phyloP scores from a whole-genome alignment of 306 rosid genomes.

The Arachis hypogaea region DNA sequence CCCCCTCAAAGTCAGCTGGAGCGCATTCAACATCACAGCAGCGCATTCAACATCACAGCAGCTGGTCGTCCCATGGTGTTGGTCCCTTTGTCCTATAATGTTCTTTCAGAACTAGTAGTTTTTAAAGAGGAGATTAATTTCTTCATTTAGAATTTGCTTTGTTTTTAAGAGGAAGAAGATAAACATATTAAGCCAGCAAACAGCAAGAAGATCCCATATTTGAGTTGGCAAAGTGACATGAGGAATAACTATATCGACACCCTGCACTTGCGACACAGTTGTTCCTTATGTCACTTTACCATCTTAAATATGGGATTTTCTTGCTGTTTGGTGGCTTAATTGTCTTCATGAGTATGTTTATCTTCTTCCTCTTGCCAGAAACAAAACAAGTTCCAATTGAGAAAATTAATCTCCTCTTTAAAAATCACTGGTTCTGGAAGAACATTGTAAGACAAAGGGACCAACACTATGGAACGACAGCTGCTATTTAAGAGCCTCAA shows the following conservation, averaged over 20 bases:
- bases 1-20: too few species aligned
- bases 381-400: too few species aligned
- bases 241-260: conserved; percentile 74
- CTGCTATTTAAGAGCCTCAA: too few species aligned
- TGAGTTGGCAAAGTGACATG: conserved; percentile 79
- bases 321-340: too few species aligned
- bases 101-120: conserved; percentile 86
- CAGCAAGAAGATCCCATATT: conserved; percentile 82
- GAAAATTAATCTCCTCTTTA: too few species aligned
- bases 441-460: too few species aligned
- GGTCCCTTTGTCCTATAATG: conserved; percentile 42
- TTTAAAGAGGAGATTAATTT: conserved; percentile 80
- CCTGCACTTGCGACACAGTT: conserved; percentile 49
- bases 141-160: conserved; percentile 90
- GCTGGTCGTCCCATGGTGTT: conserved; percentile 38
- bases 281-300: too few species aligned
- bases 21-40: neutral
- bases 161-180: conserved; percentile 84
- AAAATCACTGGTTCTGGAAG: too few species aligned
- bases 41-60: neutral
- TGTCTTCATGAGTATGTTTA: too few species aligned
- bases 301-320: too few species aligned
- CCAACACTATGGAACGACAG: too few species aligned
- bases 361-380: too few species aligned
- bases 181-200: conserved; percentile 68